Percentiles rank a stretch among this genome's conserved stretches.
Evolutionary conservation across 2,329 filamentous ascomycete genomes (phyloP).

Genomic region (Corniculantispora saksenae): DNA sequence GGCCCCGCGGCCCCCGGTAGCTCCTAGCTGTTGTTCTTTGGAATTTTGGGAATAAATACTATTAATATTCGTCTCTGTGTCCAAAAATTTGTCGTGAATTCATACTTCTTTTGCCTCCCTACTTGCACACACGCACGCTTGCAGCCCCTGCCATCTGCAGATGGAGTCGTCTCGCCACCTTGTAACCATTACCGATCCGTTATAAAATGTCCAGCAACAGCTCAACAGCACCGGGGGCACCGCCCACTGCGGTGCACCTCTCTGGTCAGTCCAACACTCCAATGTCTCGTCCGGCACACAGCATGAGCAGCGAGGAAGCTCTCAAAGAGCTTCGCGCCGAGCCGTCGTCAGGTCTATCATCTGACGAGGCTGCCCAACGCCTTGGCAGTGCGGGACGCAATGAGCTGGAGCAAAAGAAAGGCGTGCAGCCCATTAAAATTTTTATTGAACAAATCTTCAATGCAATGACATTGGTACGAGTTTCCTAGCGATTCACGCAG

Average conservation of each 20-base stretch:
- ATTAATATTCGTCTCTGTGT: not conserved
- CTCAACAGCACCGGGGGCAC: not conserved
- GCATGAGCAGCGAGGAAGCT: constrained; percentile 8
- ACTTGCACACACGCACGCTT: not conserved
- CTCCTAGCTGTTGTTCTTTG: not conserved
- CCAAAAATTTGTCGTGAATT: not conserved
- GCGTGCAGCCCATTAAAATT: constrained; percentile 59
- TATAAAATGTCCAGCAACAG: constrained; percentile 10
- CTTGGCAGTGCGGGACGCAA: constrained; percentile 59
- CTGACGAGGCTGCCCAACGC: constrained; percentile 51
- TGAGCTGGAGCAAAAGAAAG: constrained; percentile 48
- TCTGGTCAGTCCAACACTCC: constrained; percentile 37
- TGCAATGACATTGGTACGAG: constrained; percentile 55
- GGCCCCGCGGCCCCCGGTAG: not conserved
- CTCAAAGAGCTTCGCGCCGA: constrained; percentile 52
- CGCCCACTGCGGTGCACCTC: constrained; percentile 26
- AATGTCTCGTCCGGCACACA: constrained; percentile 58
- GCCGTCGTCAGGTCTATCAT: constrained; percentile 54
- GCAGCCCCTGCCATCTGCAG: not conserved
- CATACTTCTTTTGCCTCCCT: not conserved
- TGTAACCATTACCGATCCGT: not conserved
- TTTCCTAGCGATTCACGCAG: rapidly evolving
- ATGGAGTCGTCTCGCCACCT: not conserved
- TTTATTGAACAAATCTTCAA: constrained; percentile 58
- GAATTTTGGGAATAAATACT: not conserved